These are phyloP conservation scores for Penicillium sp. DNA, from an alignment of 2,329 filamentous ascomycete genomes.

Conservation along the genomic window DNA sequence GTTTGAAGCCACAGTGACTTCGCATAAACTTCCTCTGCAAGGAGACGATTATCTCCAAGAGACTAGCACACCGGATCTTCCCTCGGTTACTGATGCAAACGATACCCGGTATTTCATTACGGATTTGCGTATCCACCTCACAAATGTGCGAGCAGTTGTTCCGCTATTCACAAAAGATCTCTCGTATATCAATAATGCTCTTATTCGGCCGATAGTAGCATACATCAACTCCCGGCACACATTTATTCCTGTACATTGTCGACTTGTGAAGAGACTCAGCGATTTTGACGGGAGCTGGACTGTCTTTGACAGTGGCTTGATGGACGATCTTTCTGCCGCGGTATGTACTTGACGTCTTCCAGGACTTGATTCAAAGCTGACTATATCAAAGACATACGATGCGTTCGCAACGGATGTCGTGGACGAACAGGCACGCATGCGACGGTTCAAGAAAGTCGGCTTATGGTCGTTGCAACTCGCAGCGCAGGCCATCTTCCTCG, in stretches of 20 bases:
- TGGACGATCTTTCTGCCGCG: conserved; percentile 90
- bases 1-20: conserved; percentile 84
- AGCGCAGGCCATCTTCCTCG: conserved; percentile 90
- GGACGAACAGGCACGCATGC: conserved; percentile 78
- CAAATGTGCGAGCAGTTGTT: conserved; percentile 88
- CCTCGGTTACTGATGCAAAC: conserved; percentile 38
- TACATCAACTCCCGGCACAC: conserved; percentile 96
- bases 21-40: conserved; percentile 57
- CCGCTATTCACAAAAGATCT: conserved; percentile 89
- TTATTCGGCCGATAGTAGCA: conserved; percentile 92
- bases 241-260: conserved; percentile 92
- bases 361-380: conserved; percentile 9
- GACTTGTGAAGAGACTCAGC: conserved; percentile 79
- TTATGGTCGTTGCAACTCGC: conserved; percentile 93
- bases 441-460: conserved; percentile 90
- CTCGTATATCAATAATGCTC: conserved; percentile 92
- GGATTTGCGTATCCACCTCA: conserved; percentile 91
- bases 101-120: conserved; percentile 81
- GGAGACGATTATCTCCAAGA: background rate
- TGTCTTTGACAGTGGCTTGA: conserved; percentile 84
- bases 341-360: conserved; percentile 33
- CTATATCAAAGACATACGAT: conserved; percentile 65
- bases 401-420: conserved; percentile 90
- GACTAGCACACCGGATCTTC: conserved; percentile 21
- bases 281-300: conserved; percentile 98